Evolutionary conservation across 1,284 basidiomycete species (phyloP), one percentile per base, ranked within the genome.

Genomic region (Trichosporon ovoides): DNA sequence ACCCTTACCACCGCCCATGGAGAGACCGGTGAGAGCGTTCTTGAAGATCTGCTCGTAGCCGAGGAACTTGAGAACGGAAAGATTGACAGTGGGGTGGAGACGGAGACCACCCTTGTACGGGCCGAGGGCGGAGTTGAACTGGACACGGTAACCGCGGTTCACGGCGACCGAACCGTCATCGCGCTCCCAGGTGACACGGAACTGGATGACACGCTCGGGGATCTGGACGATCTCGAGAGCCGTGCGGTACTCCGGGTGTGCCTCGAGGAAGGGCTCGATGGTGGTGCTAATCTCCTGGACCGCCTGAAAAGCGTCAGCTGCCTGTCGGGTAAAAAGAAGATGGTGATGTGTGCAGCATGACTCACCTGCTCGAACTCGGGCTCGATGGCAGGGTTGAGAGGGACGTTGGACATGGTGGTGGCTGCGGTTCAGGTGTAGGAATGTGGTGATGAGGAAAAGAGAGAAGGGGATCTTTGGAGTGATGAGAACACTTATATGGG

Each of bases 41-140:
- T 89, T 89, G 83, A 89, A 89, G 68, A 84, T 87, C 76, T 85
- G 84, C 79, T 90, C 88, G 74, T 89, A 88, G 56, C 87, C 88
- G 66, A 89, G 83, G 85, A 90, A 90, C 77, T 89, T 89, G 77
- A 90, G 83, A 77, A 90, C 88, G 66, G 85, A 87, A 40, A 90
- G 83, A 80, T 89, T 89, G 78, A 90, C 88, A 57, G 85, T 84
- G 62, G 87, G 86, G 81, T 89, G 87, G 59, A 90, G 82, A 67
- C 88, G 85, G 65, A 89, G 83, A 76, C 87, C 87, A 67, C 88
- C 88, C 78, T 89, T 89, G 84, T 89, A 90, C 38, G 87, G 87
- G 58, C 87, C 88, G 54, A 90, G 82, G 18, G 86, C 86, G 40
- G 87, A 88, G 82, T 89, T 89, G 82, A 87, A 89, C 79, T 87